phyloP scores from a whole-genome alignment of 2,329 filamentous ascomycete species.

The Cercospora janseana region DNA sequence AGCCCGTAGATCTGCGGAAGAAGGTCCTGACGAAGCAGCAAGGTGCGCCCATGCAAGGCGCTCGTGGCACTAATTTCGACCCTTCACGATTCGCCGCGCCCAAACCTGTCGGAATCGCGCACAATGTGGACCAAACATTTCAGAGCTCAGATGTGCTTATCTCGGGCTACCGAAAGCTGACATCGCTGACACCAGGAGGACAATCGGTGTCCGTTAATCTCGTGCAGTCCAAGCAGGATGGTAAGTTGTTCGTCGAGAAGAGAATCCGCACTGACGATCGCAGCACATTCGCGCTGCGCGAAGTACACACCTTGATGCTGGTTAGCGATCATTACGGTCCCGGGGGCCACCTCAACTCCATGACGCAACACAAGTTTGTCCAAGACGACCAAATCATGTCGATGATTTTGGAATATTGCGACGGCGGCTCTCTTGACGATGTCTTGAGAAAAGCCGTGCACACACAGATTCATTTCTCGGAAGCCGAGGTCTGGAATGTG shows the following conservation, averaged over 20 bases:
- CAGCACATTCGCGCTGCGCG: slow-evolving; percentile 3
- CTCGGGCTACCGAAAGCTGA: background rate
- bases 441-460: background rate
- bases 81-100: background rate
- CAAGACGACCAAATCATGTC: slow-evolving; percentile 4
- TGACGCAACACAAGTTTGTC: slow-evolving; percentile 12
- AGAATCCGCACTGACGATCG: slow-evolving; percentile 11
- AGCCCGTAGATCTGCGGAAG: background rate
- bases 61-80: background rate
- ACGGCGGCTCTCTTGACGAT: slow-evolving; percentile 13
- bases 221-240: slow-evolving; percentile 5
- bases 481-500: slow-evolving; percentile 17
- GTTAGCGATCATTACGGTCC: slow-evolving; percentile 1
- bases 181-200: background rate
- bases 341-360: slow-evolving; percentile 2
- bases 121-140: too few relatives aligned
- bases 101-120: too few relatives aligned
- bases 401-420: slow-evolving; percentile 20
- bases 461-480: background rate
- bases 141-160: too few relatives aligned
- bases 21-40: background rate
- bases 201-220: slow-evolving; percentile 14
- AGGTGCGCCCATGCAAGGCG: background rate
- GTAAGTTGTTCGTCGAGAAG: slow-evolving; percentile 21
- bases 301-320: slow-evolving; percentile 12